Conservation (phyloP, 148 eudicot species). For the Persicaria maculosa region DNA sequence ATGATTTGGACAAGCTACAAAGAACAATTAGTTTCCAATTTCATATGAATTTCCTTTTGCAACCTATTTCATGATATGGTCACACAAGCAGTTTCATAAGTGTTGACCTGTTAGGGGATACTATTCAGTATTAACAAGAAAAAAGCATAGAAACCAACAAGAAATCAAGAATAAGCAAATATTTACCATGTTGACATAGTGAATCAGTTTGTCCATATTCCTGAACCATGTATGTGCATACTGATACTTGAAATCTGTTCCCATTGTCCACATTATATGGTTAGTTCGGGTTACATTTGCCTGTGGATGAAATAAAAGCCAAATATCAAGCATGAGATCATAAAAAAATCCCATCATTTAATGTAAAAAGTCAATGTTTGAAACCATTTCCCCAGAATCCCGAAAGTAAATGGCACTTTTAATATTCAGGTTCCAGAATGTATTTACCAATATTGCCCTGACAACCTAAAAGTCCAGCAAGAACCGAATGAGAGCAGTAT, state of each 20-base stretch:
- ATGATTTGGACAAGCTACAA: not conserved
- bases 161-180: not conserved
- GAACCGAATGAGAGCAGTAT: too few relatives aligned
- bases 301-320: slow-evolving; percentile 32
- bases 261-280: slow-evolving; percentile 98
- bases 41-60: not conserved
- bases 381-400: too few relatives aligned
- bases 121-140: not conserved
- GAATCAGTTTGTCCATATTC: slow-evolving; percentile 95
- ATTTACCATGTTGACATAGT: slow-evolving; percentile 74
- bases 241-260: slow-evolving; percentile 93
- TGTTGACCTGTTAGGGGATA: not conserved
- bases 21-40: not conserved
- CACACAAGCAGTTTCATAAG: not conserved
- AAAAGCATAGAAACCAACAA: not conserved
- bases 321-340: slow-evolving; percentile 5
- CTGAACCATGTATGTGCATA: slow-evolving; percentile 88
- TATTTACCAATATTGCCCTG: too few relatives aligned
- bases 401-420: too few relatives aligned
- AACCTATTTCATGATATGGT: not conserved
- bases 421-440: too few relatives aligned
- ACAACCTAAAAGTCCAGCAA: too few relatives aligned
- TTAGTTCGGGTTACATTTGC: slow-evolving; percentile 86
- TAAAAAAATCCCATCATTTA: slow-evolving; percentile 10
- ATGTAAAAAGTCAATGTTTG: not conserved